Evolutionary conservation across 2,329 filamentous ascomycete species (phyloP), one percentile per base, ranked within the genome.

Genomic region (Mycogone perniciosa): DNA sequence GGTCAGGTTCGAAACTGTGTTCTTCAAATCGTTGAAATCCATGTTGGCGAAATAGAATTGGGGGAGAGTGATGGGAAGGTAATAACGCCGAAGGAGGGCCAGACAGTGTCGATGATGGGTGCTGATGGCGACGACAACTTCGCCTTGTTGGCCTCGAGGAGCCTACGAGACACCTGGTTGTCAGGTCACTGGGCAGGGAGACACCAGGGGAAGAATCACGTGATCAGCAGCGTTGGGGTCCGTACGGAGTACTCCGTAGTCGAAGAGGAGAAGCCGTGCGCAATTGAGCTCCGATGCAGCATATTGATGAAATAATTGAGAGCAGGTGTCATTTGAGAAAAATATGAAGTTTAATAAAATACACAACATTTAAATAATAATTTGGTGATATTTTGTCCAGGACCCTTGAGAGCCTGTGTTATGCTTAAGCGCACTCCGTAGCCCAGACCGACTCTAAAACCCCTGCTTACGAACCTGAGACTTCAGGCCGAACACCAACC

Each of bases 1-100:
- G 63, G 88, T 88, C 79, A 96, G 78, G 75, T 93, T 95, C 75
- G 85, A 85, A 71, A 96, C 89, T 72, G 88, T 85, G 62, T 89
- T 88, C 70, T 88, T 92, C 50, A 96, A 71, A 65, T 79, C 88
- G 71, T 85, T 86, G 68, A 95, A 79, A 78, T 96, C 89, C 90
- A 95, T 95, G 62, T 67, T 74, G 69, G 54, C 38, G 26, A 44
- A 13, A 31, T n/a, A n/a, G 7, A 33, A 27, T 5, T 7, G 8
- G 11, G n/a, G 11, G 13, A 35, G 10, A 13, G 34, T 20, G 43
- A 45, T 20, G 20, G 7, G 20, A 30, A 29, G 41, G 4, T 31
- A 31, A 10, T 30, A 6, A 11, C 6, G 11, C 11, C 5, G 10
- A 11, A 38, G 7, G 20, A 38, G 10, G 35, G 11, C 7, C 35